Percentiles rank a stretch among this genome's conserved stretches.
phyloP scores from a whole-genome alignment of 1,284 basidiomycete species.

The Chondrostereum purpureum region DNA sequence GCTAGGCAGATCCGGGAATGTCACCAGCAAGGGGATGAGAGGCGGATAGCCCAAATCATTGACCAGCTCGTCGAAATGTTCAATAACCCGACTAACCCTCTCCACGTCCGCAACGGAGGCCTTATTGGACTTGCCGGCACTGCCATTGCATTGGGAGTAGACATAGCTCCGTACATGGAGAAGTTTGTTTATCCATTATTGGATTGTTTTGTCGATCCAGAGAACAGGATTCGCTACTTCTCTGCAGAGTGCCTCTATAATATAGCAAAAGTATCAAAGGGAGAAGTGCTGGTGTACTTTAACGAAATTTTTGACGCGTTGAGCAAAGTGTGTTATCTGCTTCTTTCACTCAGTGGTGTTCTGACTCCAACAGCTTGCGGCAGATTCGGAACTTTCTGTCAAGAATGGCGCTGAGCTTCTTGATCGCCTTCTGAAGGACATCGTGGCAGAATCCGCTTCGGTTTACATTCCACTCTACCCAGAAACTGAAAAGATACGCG shows the following conservation, averaged over 20 bases:
- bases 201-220: constrained; percentile 91
- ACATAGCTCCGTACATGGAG: constrained; percentile 90
- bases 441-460: constrained; percentile 94
- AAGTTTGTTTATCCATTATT: constrained; percentile 88
- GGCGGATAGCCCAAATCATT: constrained; percentile 82
- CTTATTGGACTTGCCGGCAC: constrained; percentile 95
- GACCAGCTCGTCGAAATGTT: constrained; percentile 95
- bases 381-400: constrained; percentile 93
- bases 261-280: constrained; percentile 97
- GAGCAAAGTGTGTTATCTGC: constrained; percentile 68
- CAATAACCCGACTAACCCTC: constrained; percentile 68
- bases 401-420: constrained; percentile 99
- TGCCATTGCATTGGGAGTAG: constrained; percentile 90
- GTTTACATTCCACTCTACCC: constrained; percentile 90
- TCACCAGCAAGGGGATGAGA: constrained; percentile 72
- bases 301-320: constrained; percentile 98
- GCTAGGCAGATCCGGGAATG: constrained; percentile 82
- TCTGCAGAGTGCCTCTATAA: constrained; percentile 98
- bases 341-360: constrained; percentile 5
- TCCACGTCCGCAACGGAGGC: constrained; percentile 91
- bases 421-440: constrained; percentile 94
- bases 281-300: constrained; percentile 95
- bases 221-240: constrained; percentile 94
- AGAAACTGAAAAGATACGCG: constrained; percentile 65
- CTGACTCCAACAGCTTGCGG: constrained; percentile 65